A percentile compares a stretch with the other conserved stretches of the same genome.
Evolutionary conservation across 495 filamentous ascomycete genomes (phyloP).

Genomic region (Lasiosphaeria hispida): DNA sequence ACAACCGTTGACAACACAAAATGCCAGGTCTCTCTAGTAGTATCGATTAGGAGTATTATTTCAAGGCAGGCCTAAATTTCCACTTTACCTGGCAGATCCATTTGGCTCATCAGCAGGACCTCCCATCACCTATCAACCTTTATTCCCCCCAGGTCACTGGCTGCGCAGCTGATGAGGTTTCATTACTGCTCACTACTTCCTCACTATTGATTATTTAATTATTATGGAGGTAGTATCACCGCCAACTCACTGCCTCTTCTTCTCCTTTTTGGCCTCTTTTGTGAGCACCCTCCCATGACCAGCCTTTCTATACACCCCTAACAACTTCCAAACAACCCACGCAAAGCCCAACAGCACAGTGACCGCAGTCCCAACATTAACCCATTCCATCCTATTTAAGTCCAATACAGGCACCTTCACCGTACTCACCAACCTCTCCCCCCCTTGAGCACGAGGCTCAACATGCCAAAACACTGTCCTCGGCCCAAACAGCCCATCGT

Average conservation of each 20-base stretch:
- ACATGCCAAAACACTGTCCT: conserved; percentile 86
- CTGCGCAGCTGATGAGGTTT: too few relatives aligned
- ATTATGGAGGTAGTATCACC: neutral
- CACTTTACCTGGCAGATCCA: too few relatives aligned
- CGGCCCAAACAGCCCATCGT: conserved; percentile 78
- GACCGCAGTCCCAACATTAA: conserved; percentile 69
- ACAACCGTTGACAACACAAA: too few relatives aligned
- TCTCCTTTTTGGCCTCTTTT: conserved; percentile 25
- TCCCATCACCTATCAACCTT: too few relatives aligned
- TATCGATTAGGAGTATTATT: too few relatives aligned
- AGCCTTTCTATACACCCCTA: conserved; percentile 37
- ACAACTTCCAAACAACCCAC: conserved; percentile 71
- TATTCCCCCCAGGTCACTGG: too few relatives aligned
- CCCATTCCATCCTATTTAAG: conserved; percentile 51
- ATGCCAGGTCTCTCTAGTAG: too few relatives aligned
- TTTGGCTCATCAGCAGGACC: too few relatives aligned
- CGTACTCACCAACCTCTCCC: conserved; percentile 51
- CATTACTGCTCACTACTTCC: too few relatives aligned
- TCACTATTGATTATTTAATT: too few relatives aligned
- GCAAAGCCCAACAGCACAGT: conserved; percentile 69
- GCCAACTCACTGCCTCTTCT: conserved; percentile 40
- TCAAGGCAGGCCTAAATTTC: too few relatives aligned
- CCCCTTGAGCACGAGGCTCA: conserved; percentile 50
- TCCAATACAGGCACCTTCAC: conserved; percentile 77
- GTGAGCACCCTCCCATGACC: conserved; percentile 23